A percentile compares a stretch with the other conserved stretches of the same genome.
phyloP scores from a whole-genome alignment of 2,329 filamentous ascomycete species.

The Alternaria angustiovoidea region DNA sequence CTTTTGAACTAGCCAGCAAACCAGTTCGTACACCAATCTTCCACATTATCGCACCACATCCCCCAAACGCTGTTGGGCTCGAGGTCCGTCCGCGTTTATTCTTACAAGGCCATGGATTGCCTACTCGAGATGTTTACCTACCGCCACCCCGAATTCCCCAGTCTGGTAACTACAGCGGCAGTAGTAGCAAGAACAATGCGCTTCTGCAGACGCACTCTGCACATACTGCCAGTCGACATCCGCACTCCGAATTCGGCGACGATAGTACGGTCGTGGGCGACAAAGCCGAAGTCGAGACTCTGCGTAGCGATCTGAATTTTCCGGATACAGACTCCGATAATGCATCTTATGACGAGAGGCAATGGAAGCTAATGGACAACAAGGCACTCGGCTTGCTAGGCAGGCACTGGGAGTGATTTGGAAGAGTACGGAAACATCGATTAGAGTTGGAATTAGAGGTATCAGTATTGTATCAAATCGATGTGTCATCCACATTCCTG shows the following conservation, averaged over 20 bases:
- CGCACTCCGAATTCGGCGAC: neutral
- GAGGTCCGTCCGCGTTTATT: neutral
- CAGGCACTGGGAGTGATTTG: slow-evolving; percentile 1
- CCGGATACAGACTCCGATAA: neutral
- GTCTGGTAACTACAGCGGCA: neutral
- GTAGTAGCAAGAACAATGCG: neutral
- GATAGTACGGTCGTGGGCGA: neutral
- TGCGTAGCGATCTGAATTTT: neutral
- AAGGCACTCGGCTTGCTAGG: neutral
- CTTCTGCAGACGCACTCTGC: neutral
- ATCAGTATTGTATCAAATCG: neutral
- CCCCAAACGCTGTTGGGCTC: neutral
- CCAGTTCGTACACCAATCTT: neutral
- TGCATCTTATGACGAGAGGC: neutral
- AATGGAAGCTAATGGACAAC: neutral
- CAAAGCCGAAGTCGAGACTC: neutral
- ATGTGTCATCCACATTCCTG: neutral
- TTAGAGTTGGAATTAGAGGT: neutral
- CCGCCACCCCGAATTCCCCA: neutral
- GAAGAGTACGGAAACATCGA: neutral
- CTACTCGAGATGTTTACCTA: neutral
- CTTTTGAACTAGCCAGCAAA: neutral
- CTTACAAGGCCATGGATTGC: neutral
- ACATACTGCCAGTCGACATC: neutral
- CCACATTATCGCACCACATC: neutral